Evolutionary conservation across 768 basidiomycete species (phyloP).

Genomic region (Lentinula sp.): DNA sequence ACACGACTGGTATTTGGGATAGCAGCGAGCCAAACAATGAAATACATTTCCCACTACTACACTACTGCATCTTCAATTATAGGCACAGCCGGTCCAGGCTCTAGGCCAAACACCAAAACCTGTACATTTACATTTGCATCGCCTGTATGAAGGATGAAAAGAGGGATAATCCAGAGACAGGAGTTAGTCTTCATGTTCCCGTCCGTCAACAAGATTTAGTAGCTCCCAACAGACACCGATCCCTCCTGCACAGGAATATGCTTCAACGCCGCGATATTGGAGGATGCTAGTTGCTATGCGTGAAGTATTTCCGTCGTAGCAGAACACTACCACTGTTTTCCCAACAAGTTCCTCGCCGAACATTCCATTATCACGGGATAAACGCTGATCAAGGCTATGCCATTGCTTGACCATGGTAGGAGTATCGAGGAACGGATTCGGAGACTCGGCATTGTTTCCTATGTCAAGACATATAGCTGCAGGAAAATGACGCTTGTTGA

Average conservation of each 20-base stretch:
- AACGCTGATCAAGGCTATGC: conserved; percentile 10
- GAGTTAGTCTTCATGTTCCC: neutral
- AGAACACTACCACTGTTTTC: conserved; percentile 13
- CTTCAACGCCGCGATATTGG: conserved; percentile 10
- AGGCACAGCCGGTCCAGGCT: too few species aligned
- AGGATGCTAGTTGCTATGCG: conserved; percentile 17
- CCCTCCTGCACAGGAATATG: neutral
- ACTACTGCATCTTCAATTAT: too few species aligned
- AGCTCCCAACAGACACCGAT: neutral
- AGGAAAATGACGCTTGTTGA: conserved; percentile 12
- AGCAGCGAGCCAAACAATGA: too few species aligned
- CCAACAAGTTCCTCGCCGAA: conserved; percentile 12
- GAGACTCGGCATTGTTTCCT: conserved; percentile 4
- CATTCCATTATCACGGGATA: conserved; percentile 9
- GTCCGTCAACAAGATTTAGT: neutral
- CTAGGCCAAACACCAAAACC: too few species aligned
- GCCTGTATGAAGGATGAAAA: too few species aligned
- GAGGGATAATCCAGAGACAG: neutral
- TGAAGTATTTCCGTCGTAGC: conserved; percentile 15
- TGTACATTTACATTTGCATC: too few species aligned
- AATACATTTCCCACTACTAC: too few species aligned
- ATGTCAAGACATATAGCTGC: conserved; percentile 14
- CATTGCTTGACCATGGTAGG: conserved; percentile 16
- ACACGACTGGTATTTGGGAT: too few species aligned
- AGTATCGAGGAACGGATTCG: conserved; percentile 20